These are phyloP conservation scores for Erodium texanum DNA, from an alignment of 441 rosid species.

Conservation along the genomic window DNA sequence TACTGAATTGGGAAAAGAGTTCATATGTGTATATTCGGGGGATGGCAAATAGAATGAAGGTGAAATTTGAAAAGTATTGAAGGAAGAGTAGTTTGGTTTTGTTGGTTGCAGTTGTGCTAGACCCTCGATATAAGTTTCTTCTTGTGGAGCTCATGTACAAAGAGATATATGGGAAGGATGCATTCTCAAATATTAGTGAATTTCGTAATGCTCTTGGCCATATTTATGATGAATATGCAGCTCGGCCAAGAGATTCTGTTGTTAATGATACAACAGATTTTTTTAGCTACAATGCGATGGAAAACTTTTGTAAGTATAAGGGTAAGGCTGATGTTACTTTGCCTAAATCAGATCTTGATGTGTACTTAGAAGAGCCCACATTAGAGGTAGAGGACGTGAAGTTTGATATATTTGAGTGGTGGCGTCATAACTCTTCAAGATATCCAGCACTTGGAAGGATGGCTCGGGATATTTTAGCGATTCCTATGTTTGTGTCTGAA, in stretches of 20 bases:
- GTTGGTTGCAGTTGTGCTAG: not conserved
- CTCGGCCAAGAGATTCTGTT: too few relatives aligned
- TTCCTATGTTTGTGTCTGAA: not conserved
- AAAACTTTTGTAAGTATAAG: not conserved
- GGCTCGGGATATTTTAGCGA: conserved; percentile 11
- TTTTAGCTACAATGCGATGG: not conserved
- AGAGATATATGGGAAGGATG: not conserved
- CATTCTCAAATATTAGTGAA: not conserved
- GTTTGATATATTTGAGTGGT: not conserved
- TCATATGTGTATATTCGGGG: not conserved
- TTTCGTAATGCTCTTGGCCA: not conserved
- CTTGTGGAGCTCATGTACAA: not conserved
- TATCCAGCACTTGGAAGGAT: conserved; percentile 1
- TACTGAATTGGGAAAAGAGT: not conserved
- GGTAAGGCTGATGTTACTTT: not conserved
- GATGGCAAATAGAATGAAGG: not conserved
- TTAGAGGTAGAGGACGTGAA: not conserved
- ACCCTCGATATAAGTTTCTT: not conserved
- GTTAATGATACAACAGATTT: not conserved
- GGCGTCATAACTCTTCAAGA: not conserved
- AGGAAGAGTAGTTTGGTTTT: not conserved
- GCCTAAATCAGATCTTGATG: conserved; percentile 1
- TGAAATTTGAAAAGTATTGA: conserved; percentile 1
- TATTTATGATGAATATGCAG: conserved; percentile 5
- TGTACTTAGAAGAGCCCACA: not conserved